A percentile compares a stretch with the other conserved stretches of the same genome.
Evolutionary conservation across 768 basidiomycete species (phyloP).

Genomic region (Auriscalpium vulgare): DNA sequence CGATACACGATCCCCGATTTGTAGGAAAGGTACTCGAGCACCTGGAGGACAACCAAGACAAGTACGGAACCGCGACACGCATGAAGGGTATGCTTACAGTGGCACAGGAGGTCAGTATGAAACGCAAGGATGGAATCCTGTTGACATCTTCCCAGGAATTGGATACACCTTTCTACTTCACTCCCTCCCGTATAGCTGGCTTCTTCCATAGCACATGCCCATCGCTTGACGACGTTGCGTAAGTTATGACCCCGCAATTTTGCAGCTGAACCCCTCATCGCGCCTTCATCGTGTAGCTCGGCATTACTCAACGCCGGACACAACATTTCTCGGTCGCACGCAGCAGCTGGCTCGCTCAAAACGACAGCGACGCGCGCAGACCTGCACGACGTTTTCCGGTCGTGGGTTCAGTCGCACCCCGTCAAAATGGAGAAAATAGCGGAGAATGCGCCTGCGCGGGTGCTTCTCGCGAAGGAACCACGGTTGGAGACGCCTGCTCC

Average conservation of each 20-base stretch:
- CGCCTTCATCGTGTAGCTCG: constrained; percentile 41
- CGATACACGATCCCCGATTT: constrained; percentile 73
- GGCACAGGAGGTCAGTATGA: constrained; percentile 64
- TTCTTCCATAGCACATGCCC: constrained; percentile 79
- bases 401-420: constrained; percentile 77
- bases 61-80: constrained; percentile 70
- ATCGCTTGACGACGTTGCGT: constrained; percentile 69
- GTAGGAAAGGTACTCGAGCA: constrained; percentile 68
- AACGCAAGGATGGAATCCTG: not conserved
- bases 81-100: constrained; percentile 96
- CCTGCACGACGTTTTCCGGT: constrained; percentile 76
- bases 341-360: constrained; percentile 83
- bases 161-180: constrained; percentile 77
- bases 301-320: constrained; percentile 85
- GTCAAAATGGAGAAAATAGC: constrained; percentile 80
- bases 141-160: constrained; percentile 49
- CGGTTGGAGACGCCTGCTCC: constrained; percentile 36
- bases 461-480: constrained; percentile 60
- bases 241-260: constrained; percentile 24
- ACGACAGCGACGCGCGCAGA: constrained; percentile 68
- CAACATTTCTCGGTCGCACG: constrained; percentile 85
- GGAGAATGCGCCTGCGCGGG: constrained; percentile 59
- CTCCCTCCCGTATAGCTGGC: constrained; percentile 70
- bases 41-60: constrained; percentile 48
- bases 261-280: not conserved